Evolutionary conservation across 2,329 filamentous ascomycete genomes (phyloP), one percentile per base, ranked within the genome.

Genomic region (Pseudocercospora fuligena): DNA sequence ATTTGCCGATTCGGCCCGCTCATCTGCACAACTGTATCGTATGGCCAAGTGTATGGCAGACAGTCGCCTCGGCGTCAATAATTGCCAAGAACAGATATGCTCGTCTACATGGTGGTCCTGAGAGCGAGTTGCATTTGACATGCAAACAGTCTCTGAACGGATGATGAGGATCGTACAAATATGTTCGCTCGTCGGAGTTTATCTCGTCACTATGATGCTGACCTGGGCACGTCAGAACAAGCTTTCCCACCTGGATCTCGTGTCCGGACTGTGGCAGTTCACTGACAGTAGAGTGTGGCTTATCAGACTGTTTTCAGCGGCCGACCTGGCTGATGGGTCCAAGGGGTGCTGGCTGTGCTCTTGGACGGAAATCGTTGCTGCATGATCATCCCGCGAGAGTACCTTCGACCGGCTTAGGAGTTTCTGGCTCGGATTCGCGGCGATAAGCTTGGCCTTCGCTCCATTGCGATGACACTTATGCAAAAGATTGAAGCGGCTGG

Each of bases 211-310:
- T 19, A 43, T 23, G 36, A 51, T 31, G 25, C 46, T 33, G n/a
- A 46, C 46, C 43, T 51, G 47, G 21, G 63, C 57, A 65, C 40
- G 63, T 65, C 31, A 25, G 57, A 60, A 36, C 27, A 65, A 65
- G 63, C 63, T 65, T 65, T 65, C 31, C 11, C 29, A 16, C 56
- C 56, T 47, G 16, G 16, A 7, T 25, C 51, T 54, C 51, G 51
- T 54, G 9, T 54, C 33, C 63, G 6, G 36, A n/a, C 7, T 58
- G 63, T 65, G 63, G 58, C 63, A 61, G 58, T 61, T 57, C 51
- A 11, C 31, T 29, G 43, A 51, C 49, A 59, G 19, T 36, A 23
- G 40, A 46, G 23, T 46, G 63, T 59, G 56, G 29, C 31, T 23
- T 23, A 31, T 16, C n/a, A 14, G 56, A 59, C 29, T 12, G 36